phyloP scores from a whole-genome alignment of 495 filamentous ascomycete genomes.

The Rhypophila decipiens region DNA sequence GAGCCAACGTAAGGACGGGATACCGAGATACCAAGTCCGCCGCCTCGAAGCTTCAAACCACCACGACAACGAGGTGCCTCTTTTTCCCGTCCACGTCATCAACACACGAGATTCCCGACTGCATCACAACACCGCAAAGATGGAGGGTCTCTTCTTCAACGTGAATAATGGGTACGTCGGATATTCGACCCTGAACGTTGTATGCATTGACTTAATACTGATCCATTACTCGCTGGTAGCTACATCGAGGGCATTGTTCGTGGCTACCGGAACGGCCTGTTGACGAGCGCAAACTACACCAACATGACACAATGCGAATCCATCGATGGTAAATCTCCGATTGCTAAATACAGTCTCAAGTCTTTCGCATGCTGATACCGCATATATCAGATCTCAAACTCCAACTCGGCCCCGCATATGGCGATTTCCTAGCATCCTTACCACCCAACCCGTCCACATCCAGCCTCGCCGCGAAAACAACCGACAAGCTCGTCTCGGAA shows the following conservation, averaged over 20 bases:
- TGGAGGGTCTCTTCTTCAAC: slow-evolving; percentile 97
- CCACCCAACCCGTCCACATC: slow-evolving; percentile 97
- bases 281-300: slow-evolving; percentile 85
- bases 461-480: slow-evolving; percentile 86
- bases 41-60: slow-evolving; percentile 13
- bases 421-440: slow-evolving; percentile 90
- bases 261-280: slow-evolving; percentile 89
- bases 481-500: slow-evolving; percentile 95
- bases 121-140: slow-evolving; percentile 31
- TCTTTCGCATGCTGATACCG: neutral
- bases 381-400: slow-evolving; percentile 90
- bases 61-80: slow-evolving; percentile 7
- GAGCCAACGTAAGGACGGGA: neutral
- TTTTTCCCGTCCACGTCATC: slow-evolving; percentile 4
- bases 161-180: slow-evolving; percentile 76
- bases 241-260: slow-evolving; percentile 96
- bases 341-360: neutral
- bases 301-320: slow-evolving; percentile 98
- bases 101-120: neutral
- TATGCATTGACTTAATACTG: slow-evolving; percentile 27
- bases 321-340: slow-evolving; percentile 86
- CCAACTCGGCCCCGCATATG: slow-evolving; percentile 92
- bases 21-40: too few relatives aligned
- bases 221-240: slow-evolving; percentile 39
- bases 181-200: neutral